phyloP scores from a whole-genome alignment of 2,329 filamentous ascomycete species.

The Aspergillus spinulosporus region DNA sequence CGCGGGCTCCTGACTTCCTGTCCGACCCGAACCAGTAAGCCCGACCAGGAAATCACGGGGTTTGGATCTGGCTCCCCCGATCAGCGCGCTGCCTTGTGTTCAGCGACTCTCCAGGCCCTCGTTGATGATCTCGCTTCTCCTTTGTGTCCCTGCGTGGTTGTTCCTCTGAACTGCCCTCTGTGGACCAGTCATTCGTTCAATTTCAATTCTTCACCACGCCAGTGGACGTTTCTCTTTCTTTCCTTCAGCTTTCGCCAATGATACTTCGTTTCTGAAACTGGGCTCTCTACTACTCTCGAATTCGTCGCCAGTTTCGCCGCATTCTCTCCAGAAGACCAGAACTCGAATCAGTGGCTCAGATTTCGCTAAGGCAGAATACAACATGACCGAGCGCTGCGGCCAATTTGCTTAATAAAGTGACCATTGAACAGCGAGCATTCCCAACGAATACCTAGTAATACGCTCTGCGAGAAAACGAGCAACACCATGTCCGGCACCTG shows the following conservation, averaged over 20 bases:
- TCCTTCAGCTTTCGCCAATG: background rate
- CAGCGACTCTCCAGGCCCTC: background rate
- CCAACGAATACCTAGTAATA: background rate
- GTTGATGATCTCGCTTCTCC: conserved; percentile 9
- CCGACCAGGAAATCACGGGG: background rate
- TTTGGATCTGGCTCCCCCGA: background rate
- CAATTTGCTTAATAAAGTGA: conserved; percentile 6
- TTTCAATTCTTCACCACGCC: conserved; percentile 15
- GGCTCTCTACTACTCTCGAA: conserved; percentile 7
- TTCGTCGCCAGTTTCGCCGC: conserved; percentile 14
- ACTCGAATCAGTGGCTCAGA: background rate
- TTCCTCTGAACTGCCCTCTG: conserved; percentile 2
- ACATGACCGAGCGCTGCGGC: conserved; percentile 15
- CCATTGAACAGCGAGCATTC: conserved; percentile 3
- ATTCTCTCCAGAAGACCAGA: background rate
- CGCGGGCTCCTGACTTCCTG: conserved; percentile 8
- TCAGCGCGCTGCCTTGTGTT: conserved; percentile 11
- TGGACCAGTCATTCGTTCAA: conserved; percentile 17
- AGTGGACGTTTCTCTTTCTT: conserved; percentile 1
- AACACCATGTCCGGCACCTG: conserved; percentile 48
- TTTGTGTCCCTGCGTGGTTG: conserved; percentile 6
- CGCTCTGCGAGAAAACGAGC: conserved; percentile 17
- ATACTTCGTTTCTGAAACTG: conserved; percentile 2
- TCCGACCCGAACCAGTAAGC: background rate
- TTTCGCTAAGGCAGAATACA: conserved; percentile 2